These are phyloP conservation scores for Tympanopsis confertula DNA, from an alignment of 2,329 filamentous ascomycete species.

Conservation along the genomic window DNA sequence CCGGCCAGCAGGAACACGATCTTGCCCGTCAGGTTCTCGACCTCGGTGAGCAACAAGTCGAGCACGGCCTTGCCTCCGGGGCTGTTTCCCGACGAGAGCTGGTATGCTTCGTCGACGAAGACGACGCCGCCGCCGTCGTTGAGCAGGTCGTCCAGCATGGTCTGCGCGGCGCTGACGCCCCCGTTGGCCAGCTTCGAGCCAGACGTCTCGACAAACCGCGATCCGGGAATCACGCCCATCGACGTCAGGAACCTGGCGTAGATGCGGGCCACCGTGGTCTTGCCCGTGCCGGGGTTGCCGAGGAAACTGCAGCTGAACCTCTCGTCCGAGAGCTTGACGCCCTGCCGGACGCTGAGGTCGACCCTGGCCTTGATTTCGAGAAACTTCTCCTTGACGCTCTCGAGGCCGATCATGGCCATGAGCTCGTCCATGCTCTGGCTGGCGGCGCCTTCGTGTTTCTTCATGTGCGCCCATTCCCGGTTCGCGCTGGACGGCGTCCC, in stretches of 20 bases:
- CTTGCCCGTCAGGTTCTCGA: slow-evolving; percentile 61
- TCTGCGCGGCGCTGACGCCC: slow-evolving; percentile 45
- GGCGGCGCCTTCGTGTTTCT: slow-evolving; percentile 32
- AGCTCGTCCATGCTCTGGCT: slow-evolving; percentile 47
- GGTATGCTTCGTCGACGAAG: slow-evolving; percentile 74
- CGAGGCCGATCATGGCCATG: slow-evolving; percentile 62
- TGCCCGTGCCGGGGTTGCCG: slow-evolving; percentile 67
- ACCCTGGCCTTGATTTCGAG: slow-evolving; percentile 51
- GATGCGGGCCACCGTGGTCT: slow-evolving; percentile 64
- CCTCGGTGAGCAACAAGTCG: slow-evolving; percentile 60
- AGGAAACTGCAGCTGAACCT: slow-evolving; percentile 52
- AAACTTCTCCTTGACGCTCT: slow-evolving; percentile 54
- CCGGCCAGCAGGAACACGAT: slow-evolving; percentile 64
- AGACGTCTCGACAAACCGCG: slow-evolving; percentile 51
- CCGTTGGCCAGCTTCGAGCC: slow-evolving; percentile 54
- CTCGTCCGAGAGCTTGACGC: slow-evolving; percentile 38
- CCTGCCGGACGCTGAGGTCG: slow-evolving; percentile 47
- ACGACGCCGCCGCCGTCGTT: slow-evolving; percentile 53
- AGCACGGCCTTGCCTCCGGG: slow-evolving; percentile 48
- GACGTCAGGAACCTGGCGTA: slow-evolving; percentile 56
- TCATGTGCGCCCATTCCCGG: slow-evolving; percentile 51
- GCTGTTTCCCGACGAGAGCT: slow-evolving; percentile 49
- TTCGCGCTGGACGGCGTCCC: slow-evolving; percentile 16
- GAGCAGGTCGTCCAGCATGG: slow-evolving; percentile 41
- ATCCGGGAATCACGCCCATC: slow-evolving; percentile 49